phyloP scores from a whole-genome alignment of 108 stramenopile genomes.

The Mayamaea pseudoterrestris region DNA sequence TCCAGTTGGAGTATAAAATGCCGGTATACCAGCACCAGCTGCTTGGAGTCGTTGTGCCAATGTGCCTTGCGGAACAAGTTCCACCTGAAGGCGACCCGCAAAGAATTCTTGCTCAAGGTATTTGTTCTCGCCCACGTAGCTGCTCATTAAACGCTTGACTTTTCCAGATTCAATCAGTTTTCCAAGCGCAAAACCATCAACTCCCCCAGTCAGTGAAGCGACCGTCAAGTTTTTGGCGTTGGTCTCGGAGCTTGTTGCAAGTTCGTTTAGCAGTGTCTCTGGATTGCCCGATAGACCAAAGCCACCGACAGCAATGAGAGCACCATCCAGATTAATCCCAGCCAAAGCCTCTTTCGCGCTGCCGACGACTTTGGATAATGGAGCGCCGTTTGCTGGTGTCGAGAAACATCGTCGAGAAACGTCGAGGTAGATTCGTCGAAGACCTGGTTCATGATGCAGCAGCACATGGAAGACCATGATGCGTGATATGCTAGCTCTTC shows the following conservation, averaged over 20 bases:
- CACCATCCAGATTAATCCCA: constrained; percentile 12
- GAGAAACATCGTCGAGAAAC: too few species aligned
- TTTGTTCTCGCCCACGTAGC: constrained; percentile 92
- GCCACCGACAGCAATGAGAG: constrained; percentile 32
- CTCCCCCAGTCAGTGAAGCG: constrained; percentile 75
- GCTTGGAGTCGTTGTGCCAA: constrained; percentile 75
- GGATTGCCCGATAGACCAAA: constrained; percentile 71
- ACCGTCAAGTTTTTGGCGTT: constrained; percentile 47
- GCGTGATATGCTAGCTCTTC: too few species aligned
- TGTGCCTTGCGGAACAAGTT: constrained; percentile 85
- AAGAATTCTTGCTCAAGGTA: constrained; percentile 76
- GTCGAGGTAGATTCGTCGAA: too few species aligned
- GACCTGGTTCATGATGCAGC: too few species aligned
- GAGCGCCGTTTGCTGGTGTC: too few species aligned
- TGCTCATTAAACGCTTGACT: constrained; percentile 73
- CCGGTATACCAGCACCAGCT: constrained; percentile 81
- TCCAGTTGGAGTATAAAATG: constrained; percentile 88
- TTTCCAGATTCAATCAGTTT: constrained; percentile 63
- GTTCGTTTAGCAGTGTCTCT: constrained; percentile 53
- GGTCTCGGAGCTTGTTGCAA: constrained; percentile 8
- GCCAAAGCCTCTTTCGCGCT: constrained; percentile 26
- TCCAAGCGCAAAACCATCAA: constrained; percentile 72
- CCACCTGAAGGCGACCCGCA: constrained; percentile 74
- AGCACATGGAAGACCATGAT: too few species aligned
- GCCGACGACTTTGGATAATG: constrained; percentile 23